These are phyloP conservation scores for Cladosporium halotolerans DNA, from an alignment of 2,329 filamentous ascomycete species.

Conservation along the genomic window DNA sequence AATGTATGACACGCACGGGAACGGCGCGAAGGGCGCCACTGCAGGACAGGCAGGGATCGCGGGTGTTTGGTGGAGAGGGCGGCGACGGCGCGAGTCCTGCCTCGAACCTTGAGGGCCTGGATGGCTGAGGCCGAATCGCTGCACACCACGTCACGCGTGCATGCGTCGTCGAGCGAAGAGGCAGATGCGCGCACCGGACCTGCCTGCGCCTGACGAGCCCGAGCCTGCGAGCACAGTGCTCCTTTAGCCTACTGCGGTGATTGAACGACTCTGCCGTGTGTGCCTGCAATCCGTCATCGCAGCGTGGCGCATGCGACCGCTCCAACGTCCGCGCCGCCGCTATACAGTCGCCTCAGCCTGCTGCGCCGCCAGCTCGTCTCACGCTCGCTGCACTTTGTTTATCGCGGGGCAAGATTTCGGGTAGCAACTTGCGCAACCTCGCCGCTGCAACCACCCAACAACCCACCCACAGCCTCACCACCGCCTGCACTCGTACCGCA, in stretches of 20 bases:
- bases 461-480: not conserved
- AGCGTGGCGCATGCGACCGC: too few species aligned
- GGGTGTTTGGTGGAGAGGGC: too few species aligned
- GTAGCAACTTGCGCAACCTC: not conserved
- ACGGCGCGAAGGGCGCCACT: too few species aligned
- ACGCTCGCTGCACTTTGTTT: not conserved
- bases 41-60: too few species aligned
- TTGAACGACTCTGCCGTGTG: too few species aligned
- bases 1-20: too few species aligned
- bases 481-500: not conserved
- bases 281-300: too few species aligned
- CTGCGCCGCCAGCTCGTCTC: not conserved
- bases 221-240: not conserved
- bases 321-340: too few species aligned
- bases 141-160: constrained; percentile 1
- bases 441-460: not conserved
- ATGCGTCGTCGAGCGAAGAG: not conserved
- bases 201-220: not conserved
- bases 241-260: too few species aligned
- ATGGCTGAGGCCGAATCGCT: not conserved
- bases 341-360: not conserved
- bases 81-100: too few species aligned
- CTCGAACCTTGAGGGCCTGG: too few species aligned
- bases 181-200: not conserved
- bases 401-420: not conserved